Conservation (phyloP, 75 land plant species). For the Cunninghamia lanceolata region DNA sequence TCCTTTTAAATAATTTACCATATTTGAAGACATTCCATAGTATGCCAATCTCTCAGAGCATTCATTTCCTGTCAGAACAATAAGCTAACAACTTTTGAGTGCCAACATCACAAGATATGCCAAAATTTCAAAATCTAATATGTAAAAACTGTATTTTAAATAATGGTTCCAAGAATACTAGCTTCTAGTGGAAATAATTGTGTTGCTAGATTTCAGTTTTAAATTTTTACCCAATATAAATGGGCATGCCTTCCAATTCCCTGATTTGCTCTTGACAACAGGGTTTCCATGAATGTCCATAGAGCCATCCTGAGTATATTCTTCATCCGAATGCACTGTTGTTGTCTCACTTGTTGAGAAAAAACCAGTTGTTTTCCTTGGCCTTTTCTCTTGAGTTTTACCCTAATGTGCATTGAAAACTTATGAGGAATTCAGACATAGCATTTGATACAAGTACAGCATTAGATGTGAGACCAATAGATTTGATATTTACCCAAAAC, state of each 20-base stretch:
- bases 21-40: constrained; percentile 41
- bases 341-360: neutral
- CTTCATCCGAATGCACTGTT: constrained; percentile 14
- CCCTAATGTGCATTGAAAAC: neutral
- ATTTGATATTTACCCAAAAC: neutral
- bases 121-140: neutral
- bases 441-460: neutral
- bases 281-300: constrained; percentile 50
- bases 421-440: neutral
- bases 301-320: constrained; percentile 52
- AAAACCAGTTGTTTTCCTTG: neutral
- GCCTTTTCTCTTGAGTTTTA: neutral
- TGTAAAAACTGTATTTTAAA: neutral
- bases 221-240: constrained; percentile 53
- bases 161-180: neutral
- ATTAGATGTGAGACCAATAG: neutral
- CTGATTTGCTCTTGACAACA: constrained; percentile 42
- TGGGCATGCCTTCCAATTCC: constrained; percentile 70
- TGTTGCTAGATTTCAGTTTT: neutral
- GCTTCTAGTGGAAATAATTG: neutral
- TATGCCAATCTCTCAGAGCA: constrained; percentile 37
- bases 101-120: neutral
- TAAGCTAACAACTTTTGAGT: neutral
- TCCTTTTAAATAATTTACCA: constrained; percentile 37
- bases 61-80: constrained; percentile 36